Evolutionary conservation across 2,329 filamentous ascomycete genomes (phyloP), one percentile per base, ranked within the genome.

Genomic region (Diaporthe velutina): DNA sequence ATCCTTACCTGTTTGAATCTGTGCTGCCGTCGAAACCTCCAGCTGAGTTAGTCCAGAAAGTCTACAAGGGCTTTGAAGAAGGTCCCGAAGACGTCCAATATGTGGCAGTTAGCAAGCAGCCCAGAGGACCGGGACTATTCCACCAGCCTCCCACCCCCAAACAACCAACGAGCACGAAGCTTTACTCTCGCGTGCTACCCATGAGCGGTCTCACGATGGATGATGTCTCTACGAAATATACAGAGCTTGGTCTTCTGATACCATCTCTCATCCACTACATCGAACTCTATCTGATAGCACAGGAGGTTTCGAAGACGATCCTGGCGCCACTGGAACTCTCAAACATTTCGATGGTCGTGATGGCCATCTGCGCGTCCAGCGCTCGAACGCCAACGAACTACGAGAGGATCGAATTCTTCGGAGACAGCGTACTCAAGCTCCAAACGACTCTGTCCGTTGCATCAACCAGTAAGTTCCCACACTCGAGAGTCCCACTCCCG

Each of bases 341-440:
- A 0, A 83, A 93, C 76, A 77, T 90, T 4, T 82, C 84, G 0
- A 84, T 93, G 45, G 80, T 97, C 0, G 81, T 91, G 1, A 92
- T 90, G 13, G 95, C 96, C 1, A 92, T 97, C 67, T 94, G 90
- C 68, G 86, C 94, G 0, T 90, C 92, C 0, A 87, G 86, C 1
- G 91, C 94, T 0, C 80, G 83, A 3, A 91, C 92, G 64, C 81
- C 84, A 1, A 88, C 87, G 0, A 89, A 98, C 77, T 98, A 98
- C 80, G 93, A 98, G 79, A 88, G 93, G 3, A 85, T 98, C 0
- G 97, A 98, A 81, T 97, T 97, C 78, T 85, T 98, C 0, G 97
- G 97, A 0, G 96, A 98, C 79, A 92, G 91, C 0, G 87, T 98
- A 2, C 86, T 98, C 50, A 98, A 98, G 79, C 90, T 93, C 73